phyloP scores from a whole-genome alignment of 2,329 filamentous ascomycete species.

The Acrodontium crateriforme region DNA sequence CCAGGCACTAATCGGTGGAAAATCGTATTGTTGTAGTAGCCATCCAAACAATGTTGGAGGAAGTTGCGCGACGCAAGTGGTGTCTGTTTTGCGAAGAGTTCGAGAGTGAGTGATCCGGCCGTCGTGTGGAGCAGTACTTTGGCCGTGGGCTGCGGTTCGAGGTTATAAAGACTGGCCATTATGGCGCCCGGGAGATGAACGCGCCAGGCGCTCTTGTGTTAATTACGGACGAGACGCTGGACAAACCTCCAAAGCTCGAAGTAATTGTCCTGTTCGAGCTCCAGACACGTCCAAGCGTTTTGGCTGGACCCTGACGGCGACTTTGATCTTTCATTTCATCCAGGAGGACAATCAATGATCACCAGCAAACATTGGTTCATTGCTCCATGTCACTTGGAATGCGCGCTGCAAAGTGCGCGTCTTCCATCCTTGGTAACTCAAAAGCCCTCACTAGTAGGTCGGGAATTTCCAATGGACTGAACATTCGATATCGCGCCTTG shows the following conservation, averaged over 20 bases:
- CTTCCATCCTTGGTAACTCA: too few relatives aligned
- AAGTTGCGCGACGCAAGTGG: slow-evolving; percentile 90
- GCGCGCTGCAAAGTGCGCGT: slow-evolving; percentile 1
- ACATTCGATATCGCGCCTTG: slow-evolving; percentile 3
- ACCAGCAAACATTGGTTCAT: too few relatives aligned
- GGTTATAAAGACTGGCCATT: slow-evolving; percentile 91
- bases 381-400: slow-evolving; percentile 1
- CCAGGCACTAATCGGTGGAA: slow-evolving; percentile 88
- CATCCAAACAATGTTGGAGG: slow-evolving; percentile 83
- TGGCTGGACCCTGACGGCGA: too few relatives aligned
- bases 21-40: slow-evolving; percentile 85
- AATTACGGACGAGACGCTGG: too few relatives aligned
- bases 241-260: slow-evolving; percentile 30
- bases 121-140: slow-evolving; percentile 87
- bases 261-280: too few relatives aligned
- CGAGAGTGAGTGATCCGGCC: slow-evolving; percentile 73
- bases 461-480: too few relatives aligned
- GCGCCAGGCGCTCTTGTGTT: too few relatives aligned
- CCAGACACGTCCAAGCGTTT: too few relatives aligned
- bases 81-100: slow-evolving; percentile 89
- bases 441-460: too few relatives aligned
- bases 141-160: slow-evolving; percentile 85
- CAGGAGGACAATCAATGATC: too few relatives aligned
- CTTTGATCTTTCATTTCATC: too few relatives aligned
- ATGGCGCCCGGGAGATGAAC: too few relatives aligned